Conservation (phyloP, 305 asterid genomes). For the Fraxinus baroniana region DNA sequence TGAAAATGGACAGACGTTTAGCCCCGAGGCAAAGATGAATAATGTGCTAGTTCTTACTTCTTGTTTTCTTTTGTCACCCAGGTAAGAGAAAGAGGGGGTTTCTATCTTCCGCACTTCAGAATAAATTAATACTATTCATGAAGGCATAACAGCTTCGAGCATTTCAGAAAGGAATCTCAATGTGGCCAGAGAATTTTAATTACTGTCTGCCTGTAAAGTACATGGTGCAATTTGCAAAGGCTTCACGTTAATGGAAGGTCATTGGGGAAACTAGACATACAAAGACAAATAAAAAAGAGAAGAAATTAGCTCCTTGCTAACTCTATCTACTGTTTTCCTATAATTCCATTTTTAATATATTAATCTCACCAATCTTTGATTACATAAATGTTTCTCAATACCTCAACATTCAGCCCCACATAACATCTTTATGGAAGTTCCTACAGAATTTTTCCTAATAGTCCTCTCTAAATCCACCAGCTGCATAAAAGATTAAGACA, state of each 20-base stretch:
- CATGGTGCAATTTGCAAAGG: neutral
- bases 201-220: neutral
- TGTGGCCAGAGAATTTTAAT: neutral
- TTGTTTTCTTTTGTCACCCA: neutral
- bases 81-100: neutral
- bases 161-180: conserved; percentile 9
- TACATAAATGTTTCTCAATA: neutral
- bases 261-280: neutral
- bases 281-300: neutral
- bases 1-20: neutral
- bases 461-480: neutral
- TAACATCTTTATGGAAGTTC: neutral
- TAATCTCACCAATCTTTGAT: neutral
- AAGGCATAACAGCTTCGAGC: conserved; percentile 11
- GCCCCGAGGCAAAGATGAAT: neutral
- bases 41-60: neutral
- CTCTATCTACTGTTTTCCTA: neutral
- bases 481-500: neutral
- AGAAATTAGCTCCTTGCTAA: neutral
- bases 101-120: neutral
- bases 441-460: neutral
- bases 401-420: neutral
- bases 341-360: neutral
- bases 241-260: neutral
- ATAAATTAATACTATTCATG: neutral